Evolutionary conservation across 2,329 filamentous ascomycete species (phyloP).

Genomic region (Alternaria solani): DNA sequence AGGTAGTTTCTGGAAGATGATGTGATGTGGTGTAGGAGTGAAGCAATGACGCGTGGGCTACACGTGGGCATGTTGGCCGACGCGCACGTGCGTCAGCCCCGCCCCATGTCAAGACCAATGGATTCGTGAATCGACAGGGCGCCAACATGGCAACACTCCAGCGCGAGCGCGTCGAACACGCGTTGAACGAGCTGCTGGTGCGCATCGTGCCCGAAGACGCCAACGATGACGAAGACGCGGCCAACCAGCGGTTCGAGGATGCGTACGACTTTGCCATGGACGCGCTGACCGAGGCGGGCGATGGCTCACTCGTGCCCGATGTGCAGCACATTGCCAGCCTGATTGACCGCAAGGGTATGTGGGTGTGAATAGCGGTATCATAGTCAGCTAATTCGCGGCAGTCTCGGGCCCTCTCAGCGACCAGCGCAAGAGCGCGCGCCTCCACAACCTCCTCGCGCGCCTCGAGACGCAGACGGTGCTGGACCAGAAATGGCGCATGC

Average conservation of each 20-base stretch:
- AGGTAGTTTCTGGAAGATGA: too few species aligned
- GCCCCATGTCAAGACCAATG: slow-evolving; percentile 15
- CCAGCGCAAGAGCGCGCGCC: slow-evolving; percentile 75
- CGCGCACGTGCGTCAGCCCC: slow-evolving; percentile 19
- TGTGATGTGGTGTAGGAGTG: not conserved
- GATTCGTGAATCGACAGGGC: slow-evolving; percentile 24
- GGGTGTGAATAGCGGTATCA: too few species aligned
- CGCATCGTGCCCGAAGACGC: slow-evolving; percentile 74
- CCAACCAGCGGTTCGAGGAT: slow-evolving; percentile 73
- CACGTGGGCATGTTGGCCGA: not conserved
- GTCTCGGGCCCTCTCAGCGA: slow-evolving; percentile 78
- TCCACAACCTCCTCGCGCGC: slow-evolving; percentile 89
- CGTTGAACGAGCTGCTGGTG: slow-evolving; percentile 79
- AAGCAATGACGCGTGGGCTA: not conserved
- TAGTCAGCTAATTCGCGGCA: slow-evolving; percentile 31
- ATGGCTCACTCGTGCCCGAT: slow-evolving; percentile 69
- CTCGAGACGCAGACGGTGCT: slow-evolving; percentile 90
- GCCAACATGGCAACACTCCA: slow-evolving; percentile 46
- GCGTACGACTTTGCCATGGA: slow-evolving; percentile 61
- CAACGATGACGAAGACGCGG: slow-evolving; percentile 71
- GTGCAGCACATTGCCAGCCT: slow-evolving; percentile 92
- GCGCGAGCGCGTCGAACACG: slow-evolving; percentile 74
- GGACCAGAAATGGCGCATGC: slow-evolving; percentile 94
- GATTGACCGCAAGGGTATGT: slow-evolving; percentile 78
- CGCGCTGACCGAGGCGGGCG: slow-evolving; percentile 54